Evolutionary conservation across 1,284 basidiomycete genomes (phyloP).

Genomic region (Boletellus deceptivus): DNA sequence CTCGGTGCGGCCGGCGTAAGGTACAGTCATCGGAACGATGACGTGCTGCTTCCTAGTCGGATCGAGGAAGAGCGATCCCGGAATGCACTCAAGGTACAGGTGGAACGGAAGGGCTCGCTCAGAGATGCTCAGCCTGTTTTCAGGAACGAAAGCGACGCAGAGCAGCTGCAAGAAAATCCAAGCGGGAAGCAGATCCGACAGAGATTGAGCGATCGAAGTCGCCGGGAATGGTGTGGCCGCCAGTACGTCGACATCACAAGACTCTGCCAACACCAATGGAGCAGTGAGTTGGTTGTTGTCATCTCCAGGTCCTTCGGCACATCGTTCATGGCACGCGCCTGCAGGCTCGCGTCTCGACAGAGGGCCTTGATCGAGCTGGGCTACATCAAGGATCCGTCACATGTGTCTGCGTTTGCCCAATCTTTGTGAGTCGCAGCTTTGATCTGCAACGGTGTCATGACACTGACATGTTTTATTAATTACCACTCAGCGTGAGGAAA

Average conservation of each 20-base stretch:
- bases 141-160: constrained; percentile 32
- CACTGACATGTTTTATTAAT: constrained; percentile 2
- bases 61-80: constrained; percentile 64
- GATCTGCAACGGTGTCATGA: background rate
- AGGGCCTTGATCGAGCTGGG: constrained; percentile 59
- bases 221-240: constrained; percentile 58
- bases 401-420: constrained; percentile 56
- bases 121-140: constrained; percentile 9
- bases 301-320: background rate
- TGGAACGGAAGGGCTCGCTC: background rate
- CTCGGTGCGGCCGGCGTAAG: constrained; percentile 59
- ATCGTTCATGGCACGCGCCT: constrained; percentile 4
- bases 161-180: constrained; percentile 27
- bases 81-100: constrained; percentile 50
- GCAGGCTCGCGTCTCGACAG: constrained; percentile 52
- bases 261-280: constrained; percentile 44
- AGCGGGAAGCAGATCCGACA: constrained; percentile 12
- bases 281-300: constrained; percentile 40
- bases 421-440: constrained; percentile 51
- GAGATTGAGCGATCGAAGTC: constrained; percentile 23
- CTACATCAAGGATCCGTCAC: constrained; percentile 48
- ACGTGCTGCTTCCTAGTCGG: constrained; percentile 62
- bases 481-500: constrained; percentile 39
- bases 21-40: constrained; percentile 72
- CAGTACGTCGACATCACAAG: constrained; percentile 57